These are phyloP conservation scores for Penicillium sp. DNA, from an alignment of 2,329 filamentous ascomycete species.

Conservation along the genomic window DNA sequence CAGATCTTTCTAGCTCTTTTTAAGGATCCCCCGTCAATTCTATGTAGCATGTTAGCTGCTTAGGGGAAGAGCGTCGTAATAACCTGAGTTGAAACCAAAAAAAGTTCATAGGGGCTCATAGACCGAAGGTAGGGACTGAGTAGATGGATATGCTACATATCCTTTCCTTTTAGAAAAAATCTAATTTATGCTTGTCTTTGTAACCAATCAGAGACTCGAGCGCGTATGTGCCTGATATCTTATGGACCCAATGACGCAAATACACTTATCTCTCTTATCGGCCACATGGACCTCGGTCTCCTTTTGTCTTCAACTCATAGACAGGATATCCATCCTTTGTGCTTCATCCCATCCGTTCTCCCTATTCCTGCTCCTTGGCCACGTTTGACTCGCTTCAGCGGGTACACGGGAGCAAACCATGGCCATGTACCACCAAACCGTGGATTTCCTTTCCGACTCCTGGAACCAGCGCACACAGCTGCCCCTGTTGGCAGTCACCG, in stretches of 20 bases:
- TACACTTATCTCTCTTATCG: constrained; percentile 4
- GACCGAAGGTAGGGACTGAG: too few relatives aligned
- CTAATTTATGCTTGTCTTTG: too few relatives aligned
- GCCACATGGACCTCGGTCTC: constrained; percentile 10
- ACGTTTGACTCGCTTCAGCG: background rate
- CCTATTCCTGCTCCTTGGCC: background rate
- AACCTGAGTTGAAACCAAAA: too few relatives aligned
- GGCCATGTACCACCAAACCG: constrained; percentile 33
- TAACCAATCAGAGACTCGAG: too few relatives aligned
- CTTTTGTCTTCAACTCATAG: background rate
- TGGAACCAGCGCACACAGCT: constrained; percentile 29
- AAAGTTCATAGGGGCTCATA: too few relatives aligned
- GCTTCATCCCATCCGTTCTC: background rate
- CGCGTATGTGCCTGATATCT: too few relatives aligned
- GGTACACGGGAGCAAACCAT: constrained; percentile 19
- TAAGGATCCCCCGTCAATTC: too few relatives aligned
- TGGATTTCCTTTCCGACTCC: constrained; percentile 33
- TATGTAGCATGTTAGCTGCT: too few relatives aligned
- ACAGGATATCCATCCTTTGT: background rate
- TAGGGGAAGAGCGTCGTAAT: too few relatives aligned
- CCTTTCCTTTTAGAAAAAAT: too few relatives aligned
- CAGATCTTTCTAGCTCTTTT: too few relatives aligned
- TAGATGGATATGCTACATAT: too few relatives aligned
- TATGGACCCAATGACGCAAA: background rate
- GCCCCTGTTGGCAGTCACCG: constrained; percentile 32